Evolutionary conservation across 23 red algal genomes (phyloP), one percentile per base, ranked within the genome.

Genomic region (Chondrus crispus): DNA sequence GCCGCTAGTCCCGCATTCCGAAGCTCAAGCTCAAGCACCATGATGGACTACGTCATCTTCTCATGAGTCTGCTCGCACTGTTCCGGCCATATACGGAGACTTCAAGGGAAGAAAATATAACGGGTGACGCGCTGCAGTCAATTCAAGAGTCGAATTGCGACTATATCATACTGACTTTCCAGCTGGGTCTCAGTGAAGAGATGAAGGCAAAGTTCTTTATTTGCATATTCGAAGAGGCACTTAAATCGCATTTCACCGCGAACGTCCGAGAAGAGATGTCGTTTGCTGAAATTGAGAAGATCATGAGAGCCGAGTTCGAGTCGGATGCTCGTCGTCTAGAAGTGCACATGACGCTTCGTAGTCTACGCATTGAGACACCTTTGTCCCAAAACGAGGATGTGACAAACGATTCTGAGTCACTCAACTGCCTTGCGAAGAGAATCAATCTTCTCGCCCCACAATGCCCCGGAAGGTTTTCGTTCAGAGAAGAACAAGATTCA

Each of bases 171-270:
- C n/a, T n/a, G n/a, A n/a, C n/a, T n/a, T n/a, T n/a, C n/a, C n/a
- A n/a, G n/a, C n/a, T n/a, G n/a, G n/a, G n/a, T n/a, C n/a, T n/a
- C n/a, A n/a, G n/a, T n/a, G n/a, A n/a, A n/a, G n/a, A n/a, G n/a
- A n/a, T n/a, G n/a, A n/a, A n/a, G n/a, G n/a, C n/a, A n/a, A n/a
- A n/a, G n/a, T n/a, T n/a, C n/a, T n/a, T n/a, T n/a, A n/a, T n/a
- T n/a, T n/a, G n/a, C n/a, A n/a, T n/a, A n/a, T n/a, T n/a, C n/a
- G n/a, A n/a, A n/a, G n/a, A n/a, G n/a, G n/a, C n/a, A n/a, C n/a
- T n/a, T n/a, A n/a, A n/a, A n/a, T n/a, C n/a, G n/a, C n/a, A n/a
- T 60, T 89, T 91, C 73, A 69, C 81, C 50, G 52, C 66, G 20
- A 81, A 91, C 49, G 45, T 39, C 22, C 13, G 43, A 9, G 68